Base-by-base conservation (phyloP, 2,329 filamentous ascomycete genomes). In the Ophiocordyceps sinensis region DNA sequence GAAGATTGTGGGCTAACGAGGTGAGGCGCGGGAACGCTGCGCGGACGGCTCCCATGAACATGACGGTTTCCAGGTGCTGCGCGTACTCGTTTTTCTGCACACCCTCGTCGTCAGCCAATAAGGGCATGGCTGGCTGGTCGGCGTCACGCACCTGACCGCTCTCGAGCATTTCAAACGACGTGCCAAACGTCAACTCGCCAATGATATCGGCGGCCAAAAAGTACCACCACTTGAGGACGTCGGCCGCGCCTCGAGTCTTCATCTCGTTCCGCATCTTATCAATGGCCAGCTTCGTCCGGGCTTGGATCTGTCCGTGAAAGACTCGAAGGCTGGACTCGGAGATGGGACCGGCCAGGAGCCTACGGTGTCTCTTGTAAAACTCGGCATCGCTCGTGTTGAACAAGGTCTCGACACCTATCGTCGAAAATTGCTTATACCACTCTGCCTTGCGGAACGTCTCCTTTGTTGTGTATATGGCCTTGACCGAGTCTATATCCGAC, bases 191-290 rank as follows among this genome's bases (percentile, higher is more conserved):
- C 9, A 75, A 47, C 35, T 73, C 60, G 0, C 61, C 66, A 41
- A 74, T 67, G 3, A 72, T 53, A 48, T 76, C 72, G 0, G 68
- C 68, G 0, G 68, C 55, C 60, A 73, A 65, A 39, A 70, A 70
- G 10, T 63, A 51, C 57, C 61, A 68, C 70, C 71, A 75, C 40
- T 71, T 70, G 41, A 62, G 59, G 0, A 74, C 50, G 44, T 75
- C 68, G 0, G 53, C 58, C 0, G 44, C 54, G 0, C 63, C 57
- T 0, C 50, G 45, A 1, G 35, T 31, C 21, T 48, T 40, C 45
- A 62, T 59, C 36, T 73, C 68, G 13, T 60, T 49, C 14, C 39
- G 38, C 36, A 45, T 44, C 13, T 31, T 35, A 5, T 39, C 28
- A 11, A 45, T 39, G 9, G 42, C 30, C 28, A 38, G n/a, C 1